These are phyloP conservation scores for Corchorus olitorius DNA, from an alignment of 345 rosid genomes.

Conservation along the genomic window DNA sequence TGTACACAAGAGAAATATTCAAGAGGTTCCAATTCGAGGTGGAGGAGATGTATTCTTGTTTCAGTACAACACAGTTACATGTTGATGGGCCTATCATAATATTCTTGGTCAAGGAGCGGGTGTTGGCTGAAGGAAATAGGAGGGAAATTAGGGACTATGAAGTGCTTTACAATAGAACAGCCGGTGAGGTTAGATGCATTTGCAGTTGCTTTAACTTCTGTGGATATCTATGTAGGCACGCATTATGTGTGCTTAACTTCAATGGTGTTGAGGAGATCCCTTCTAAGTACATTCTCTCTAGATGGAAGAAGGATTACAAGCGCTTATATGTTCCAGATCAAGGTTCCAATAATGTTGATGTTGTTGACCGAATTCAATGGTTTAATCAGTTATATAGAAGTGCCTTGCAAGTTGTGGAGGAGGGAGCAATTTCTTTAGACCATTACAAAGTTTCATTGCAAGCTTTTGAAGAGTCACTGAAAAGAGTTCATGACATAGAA, in stretches of 20 bases:
- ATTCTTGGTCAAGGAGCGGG: slow-evolving; percentile 76
- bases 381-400: slow-evolving; percentile 55
- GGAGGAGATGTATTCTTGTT: slow-evolving; percentile 87
- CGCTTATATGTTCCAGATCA: slow-evolving; percentile 42
- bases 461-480: slow-evolving; percentile 50
- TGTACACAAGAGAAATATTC: slow-evolving; percentile 70
- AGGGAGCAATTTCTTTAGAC: slow-evolving; percentile 61
- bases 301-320: slow-evolving; percentile 75
- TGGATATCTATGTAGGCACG: slow-evolving; percentile 88
- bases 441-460: slow-evolving; percentile 65
- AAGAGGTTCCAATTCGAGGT: slow-evolving; percentile 79
- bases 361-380: slow-evolving; percentile 42
- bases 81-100: slow-evolving; percentile 64
- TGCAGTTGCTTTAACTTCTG: slow-evolving; percentile 84
- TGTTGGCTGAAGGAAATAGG: slow-evolving; percentile 52
- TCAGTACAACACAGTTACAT: slow-evolving; percentile 71
- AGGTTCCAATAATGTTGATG: slow-evolving; percentile 23
- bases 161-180: slow-evolving; percentile 74
- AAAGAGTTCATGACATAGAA: slow-evolving; percentile 53
- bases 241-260: slow-evolving; percentile 71
- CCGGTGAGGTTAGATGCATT: slow-evolving; percentile 74
- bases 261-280: slow-evolving; percentile 80
- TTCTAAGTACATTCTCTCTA: slow-evolving; percentile 49
- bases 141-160: slow-evolving; percentile 68
- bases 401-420: slow-evolving; percentile 70